A percentile compares a stretch with the other conserved stretches of the same genome.
These are phyloP conservation scores for Madurella fahalii DNA, from an alignment of 2,329 filamentous ascomycete species.

Conservation along the genomic window DNA sequence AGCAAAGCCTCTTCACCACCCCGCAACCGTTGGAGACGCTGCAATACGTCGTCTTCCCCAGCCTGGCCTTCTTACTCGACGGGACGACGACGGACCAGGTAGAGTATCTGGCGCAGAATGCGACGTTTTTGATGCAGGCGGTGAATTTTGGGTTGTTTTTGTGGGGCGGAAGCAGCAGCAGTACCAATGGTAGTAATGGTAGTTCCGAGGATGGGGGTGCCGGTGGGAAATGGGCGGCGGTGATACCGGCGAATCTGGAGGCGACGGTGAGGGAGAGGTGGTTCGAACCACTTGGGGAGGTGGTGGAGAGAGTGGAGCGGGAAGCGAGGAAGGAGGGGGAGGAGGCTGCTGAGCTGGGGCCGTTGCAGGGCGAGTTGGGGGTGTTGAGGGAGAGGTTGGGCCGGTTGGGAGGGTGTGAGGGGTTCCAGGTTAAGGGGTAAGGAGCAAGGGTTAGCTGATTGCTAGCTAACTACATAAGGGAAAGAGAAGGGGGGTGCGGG, in stretches of 20 bases:
- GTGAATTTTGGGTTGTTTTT: constrained; percentile 59
- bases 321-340: constrained; percentile 2
- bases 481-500: too few species aligned
- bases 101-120: constrained; percentile 50
- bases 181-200: too few species aligned
- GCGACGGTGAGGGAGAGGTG: constrained; percentile 57
- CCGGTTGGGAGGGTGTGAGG: constrained; percentile 14
- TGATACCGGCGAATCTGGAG: constrained; percentile 54
- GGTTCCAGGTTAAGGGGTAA: constrained; percentile 12
- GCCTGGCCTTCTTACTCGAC: constrained; percentile 45
- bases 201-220: too few species aligned
- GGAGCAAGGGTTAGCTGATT: too few species aligned
- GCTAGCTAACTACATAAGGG: too few species aligned
- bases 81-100: constrained; percentile 40
- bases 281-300: constrained; percentile 48
- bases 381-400: constrained; percentile 23
- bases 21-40: constrained; percentile 54
- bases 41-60: constrained; percentile 60
- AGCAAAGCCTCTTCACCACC: constrained; percentile 44
- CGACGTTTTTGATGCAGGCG: constrained; percentile 54
- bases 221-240: neutral
- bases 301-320: constrained; percentile 30
- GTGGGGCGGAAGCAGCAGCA: constrained; percentile 28
- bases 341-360: constrained; percentile 7
- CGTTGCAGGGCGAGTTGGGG: constrained; percentile 19